phyloP scores from a whole-genome alignment of 768 basidiomycete genomes.

The Rhizopogon rudus region DNA sequence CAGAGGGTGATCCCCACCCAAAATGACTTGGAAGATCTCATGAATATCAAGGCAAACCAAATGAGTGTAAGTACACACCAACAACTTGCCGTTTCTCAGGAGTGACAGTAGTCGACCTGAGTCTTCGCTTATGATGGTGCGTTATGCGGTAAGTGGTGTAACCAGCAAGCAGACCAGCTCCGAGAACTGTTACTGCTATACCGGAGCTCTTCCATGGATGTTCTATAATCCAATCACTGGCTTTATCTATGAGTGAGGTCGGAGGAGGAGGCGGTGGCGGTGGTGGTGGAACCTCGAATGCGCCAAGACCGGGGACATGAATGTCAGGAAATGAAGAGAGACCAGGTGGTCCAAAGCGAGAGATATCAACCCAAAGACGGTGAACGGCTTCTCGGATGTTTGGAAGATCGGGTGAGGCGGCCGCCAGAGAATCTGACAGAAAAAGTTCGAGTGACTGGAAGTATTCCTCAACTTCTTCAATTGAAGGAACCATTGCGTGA shows the following conservation, averaged over 20 bases:
- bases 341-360: conserved; percentile 69
- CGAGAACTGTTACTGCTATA: conserved; percentile 51
- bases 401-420: conserved; percentile 56
- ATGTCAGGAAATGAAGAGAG: conserved; percentile 43
- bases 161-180: conserved; percentile 56
- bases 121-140: conserved; percentile 16
- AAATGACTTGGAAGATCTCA: conserved; percentile 47
- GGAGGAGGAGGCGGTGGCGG: conserved; percentile 53
- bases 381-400: conserved; percentile 61
- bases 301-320: conserved; percentile 59
- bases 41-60: not conserved
- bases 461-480: conserved; percentile 71
- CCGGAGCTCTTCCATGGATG: conserved; percentile 62
- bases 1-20: conserved; percentile 74
- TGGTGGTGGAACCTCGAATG: conserved; percentile 66
- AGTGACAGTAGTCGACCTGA: conserved; percentile 22
- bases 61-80: conserved; percentile 22
- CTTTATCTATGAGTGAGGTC: conserved; percentile 39
- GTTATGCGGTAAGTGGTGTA: conserved; percentile 35
- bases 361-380: conserved; percentile 72
- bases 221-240: conserved; percentile 45
- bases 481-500: conserved; percentile 28
- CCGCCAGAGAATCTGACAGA: conserved; percentile 49
- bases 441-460: conserved; percentile 60
- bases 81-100: conserved; percentile 43